Evolutionary conservation across 176 grass and related monocot genomes (phyloP).

Genomic region (Oryza brachyantha): DNA sequence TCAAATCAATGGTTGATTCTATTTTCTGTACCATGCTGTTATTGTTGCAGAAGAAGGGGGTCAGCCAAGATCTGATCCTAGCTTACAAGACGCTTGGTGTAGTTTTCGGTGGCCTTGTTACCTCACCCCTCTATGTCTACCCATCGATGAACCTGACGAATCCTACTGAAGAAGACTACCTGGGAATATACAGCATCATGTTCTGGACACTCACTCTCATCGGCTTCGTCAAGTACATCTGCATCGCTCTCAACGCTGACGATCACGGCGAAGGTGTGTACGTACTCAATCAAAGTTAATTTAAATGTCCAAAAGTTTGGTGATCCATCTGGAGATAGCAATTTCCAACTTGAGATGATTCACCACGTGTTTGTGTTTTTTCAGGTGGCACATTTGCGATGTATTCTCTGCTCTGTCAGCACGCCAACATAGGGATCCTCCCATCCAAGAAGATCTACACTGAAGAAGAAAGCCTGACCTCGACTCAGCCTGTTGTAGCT

Average conservation of each 20-base stretch:
- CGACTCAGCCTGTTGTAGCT: background rate
- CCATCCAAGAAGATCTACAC: constrained; percentile 37
- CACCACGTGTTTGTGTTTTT: background rate
- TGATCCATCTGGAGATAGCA: background rate
- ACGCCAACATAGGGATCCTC: constrained; percentile 54
- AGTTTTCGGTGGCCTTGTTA: constrained; percentile 57
- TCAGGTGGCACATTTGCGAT: constrained; percentile 51
- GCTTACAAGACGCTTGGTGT: constrained; percentile 54
- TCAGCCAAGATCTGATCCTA: background rate
- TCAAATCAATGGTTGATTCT: no score
- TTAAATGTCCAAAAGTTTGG: background rate
- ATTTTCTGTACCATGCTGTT: no score
- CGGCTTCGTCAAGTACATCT: constrained; percentile 55
- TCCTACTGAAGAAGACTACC: constrained; percentile 52
- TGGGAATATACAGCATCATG: constrained; percentile 61
- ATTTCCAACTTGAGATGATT: background rate
- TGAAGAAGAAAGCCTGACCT: background rate
- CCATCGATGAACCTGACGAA: constrained; percentile 50
- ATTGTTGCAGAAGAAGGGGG: background rate
- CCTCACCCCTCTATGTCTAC: constrained; percentile 60
- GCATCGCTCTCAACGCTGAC: constrained; percentile 53
- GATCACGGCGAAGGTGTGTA: constrained; percentile 50
- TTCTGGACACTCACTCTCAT: constrained; percentile 62
- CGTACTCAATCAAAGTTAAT: background rate
- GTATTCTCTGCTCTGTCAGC: constrained; percentile 53